phyloP scores from a whole-genome alignment of 148 eudicot species.

The Chenopodium berlandieri region DNA sequence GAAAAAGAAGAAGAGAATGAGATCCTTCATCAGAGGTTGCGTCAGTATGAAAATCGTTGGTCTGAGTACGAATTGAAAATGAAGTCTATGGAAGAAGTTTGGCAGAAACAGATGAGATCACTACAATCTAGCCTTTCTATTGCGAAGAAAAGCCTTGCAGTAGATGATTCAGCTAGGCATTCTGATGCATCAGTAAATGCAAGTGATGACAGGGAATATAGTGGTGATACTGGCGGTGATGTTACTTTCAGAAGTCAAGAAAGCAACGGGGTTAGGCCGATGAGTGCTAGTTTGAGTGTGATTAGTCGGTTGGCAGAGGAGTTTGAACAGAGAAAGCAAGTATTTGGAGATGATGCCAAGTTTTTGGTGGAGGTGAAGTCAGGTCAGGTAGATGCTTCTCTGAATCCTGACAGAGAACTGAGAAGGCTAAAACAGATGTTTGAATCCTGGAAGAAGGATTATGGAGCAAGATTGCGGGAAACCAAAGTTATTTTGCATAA shows the following conservation, averaged over 20 bases:
- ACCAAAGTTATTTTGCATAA: constrained; percentile 81
- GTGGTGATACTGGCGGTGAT: constrained; percentile 47
- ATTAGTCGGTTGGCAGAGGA: constrained; percentile 85
- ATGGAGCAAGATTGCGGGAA: constrained; percentile 72
- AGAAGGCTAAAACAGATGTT: constrained; percentile 82
- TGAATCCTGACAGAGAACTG: constrained; percentile 84
- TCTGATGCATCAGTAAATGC: constrained; percentile 67
- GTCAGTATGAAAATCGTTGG: constrained; percentile 92
- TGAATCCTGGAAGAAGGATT: constrained; percentile 95
- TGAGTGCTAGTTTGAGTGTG: constrained; percentile 75
- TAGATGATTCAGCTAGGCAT: constrained; percentile 68
- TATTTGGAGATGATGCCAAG: constrained; percentile 88
- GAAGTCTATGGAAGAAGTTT: constrained; percentile 99
- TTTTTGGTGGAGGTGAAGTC: constrained; percentile 95
- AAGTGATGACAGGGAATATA: constrained; percentile 45
- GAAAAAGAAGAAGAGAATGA: constrained; percentile 92
- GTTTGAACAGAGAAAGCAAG: constrained; percentile 89
- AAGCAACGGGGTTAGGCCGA: constrained; percentile 52
- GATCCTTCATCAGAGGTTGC: constrained; percentile 78
- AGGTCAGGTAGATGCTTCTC: constrained; percentile 71
- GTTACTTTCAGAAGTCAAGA: constrained; percentile 38
- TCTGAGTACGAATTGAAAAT: constrained; percentile 89
- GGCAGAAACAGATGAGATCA: constrained; percentile 99
- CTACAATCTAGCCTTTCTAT: constrained; percentile 92
- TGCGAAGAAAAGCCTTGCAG: constrained; percentile 76